These are phyloP conservation scores for Aspergillus ellipticus DNA, from an alignment of 495 filamentous ascomycete species.

Conservation along the genomic window DNA sequence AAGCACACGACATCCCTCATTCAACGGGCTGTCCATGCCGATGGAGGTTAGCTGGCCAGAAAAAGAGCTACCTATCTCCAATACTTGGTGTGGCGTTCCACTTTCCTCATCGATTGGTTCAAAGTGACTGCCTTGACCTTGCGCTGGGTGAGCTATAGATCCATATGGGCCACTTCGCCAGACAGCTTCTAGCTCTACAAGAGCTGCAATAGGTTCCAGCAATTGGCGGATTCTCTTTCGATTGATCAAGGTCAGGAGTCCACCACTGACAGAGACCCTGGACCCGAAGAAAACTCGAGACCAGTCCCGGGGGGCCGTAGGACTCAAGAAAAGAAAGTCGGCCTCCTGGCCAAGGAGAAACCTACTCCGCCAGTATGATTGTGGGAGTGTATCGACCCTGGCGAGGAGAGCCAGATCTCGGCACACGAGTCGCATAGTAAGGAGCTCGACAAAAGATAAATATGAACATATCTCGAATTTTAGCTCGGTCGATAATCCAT, in stretches of 20 bases:
- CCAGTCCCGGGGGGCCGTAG: conserved; percentile 7
- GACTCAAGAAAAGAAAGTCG: conserved; percentile 15
- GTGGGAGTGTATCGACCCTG: background rate
- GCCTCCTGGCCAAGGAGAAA: conserved; percentile 19
- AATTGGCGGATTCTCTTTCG: conserved; percentile 43
- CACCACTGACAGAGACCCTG: background rate
- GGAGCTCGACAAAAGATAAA: conserved; percentile 4
- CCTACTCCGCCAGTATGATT: conserved; percentile 17
- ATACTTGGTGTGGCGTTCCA: no score
- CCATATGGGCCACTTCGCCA: background rate
- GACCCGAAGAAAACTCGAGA: conserved; percentile 11
- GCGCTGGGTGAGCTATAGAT: background rate
- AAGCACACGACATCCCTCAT: conserved; percentile 16
- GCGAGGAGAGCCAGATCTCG: conserved; percentile 6
- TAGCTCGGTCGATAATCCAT: conserved; percentile 5
- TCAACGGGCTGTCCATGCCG: background rate
- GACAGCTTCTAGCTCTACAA: conserved; percentile 3
- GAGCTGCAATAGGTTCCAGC: conserved; percentile 64
- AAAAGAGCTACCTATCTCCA: conserved; percentile 2
- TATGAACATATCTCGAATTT: conserved; percentile 9
- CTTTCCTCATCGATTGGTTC: background rate
- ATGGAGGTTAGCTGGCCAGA: conserved; percentile 9
- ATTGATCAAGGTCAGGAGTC: conserved; percentile 6
- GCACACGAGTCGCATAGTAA: conserved; percentile 8
- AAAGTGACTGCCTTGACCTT: background rate